Percentiles rank a stretch among this genome's conserved stretches.
phyloP scores from a whole-genome alignment of 2,329 filamentous ascomycete genomes.

The Akanthomyces lecanii region DNA sequence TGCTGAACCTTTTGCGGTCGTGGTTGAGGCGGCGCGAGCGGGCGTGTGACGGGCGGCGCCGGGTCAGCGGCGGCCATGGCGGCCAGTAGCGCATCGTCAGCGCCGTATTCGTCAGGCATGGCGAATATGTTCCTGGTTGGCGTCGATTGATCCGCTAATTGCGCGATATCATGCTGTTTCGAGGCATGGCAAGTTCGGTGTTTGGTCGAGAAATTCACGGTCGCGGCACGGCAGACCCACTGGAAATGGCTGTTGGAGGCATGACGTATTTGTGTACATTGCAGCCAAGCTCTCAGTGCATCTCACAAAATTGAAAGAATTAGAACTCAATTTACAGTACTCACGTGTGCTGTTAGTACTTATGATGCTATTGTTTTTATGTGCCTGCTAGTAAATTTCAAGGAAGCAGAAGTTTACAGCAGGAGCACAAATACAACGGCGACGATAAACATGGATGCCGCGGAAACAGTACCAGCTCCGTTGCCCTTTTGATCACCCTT shows the following conservation, averaged over 20 bases:
- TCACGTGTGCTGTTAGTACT: no score
- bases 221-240: neutral
- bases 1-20: constrained; percentile 41
- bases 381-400: neutral
- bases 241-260: neutral
- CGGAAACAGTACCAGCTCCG: neutral
- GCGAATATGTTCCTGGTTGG: neutral
- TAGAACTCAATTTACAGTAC: neutral
- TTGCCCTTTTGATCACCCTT: neutral
- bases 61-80: constrained; percentile 50
- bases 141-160: neutral
- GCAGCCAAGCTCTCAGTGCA: no score
- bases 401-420: neutral
- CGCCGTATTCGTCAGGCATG: constrained; percentile 55
- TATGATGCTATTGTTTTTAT: neutral
- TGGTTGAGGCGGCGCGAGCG: constrained; percentile 33
- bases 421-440: neutral
- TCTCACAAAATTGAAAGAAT: no score
- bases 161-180: neutral
- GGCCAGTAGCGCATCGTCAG: constrained; percentile 52
- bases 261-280: neutral
- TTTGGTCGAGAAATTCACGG: constrained; percentile 5
- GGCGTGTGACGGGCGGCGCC: constrained; percentile 23
- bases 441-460: neutral
- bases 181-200: neutral